Base-by-base conservation (phyloP, 768 basidiomycete species). In the Naganishia randhawae region DNA sequence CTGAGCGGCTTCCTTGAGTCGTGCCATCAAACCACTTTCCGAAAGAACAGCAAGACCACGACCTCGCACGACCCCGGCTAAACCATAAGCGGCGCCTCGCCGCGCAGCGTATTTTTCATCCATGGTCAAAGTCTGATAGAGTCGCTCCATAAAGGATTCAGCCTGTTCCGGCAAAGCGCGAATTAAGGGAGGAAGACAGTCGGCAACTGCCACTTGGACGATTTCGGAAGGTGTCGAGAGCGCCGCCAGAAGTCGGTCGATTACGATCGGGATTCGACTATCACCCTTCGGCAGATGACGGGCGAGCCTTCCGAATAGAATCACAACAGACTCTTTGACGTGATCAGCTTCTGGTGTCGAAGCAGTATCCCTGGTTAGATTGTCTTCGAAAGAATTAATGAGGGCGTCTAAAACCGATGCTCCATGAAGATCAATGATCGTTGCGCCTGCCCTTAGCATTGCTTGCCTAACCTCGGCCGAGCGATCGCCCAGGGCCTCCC, bases 71-170 rank as follows among this genome's bases (percentile, higher is more conserved):
- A 91, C 85, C 31, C 96, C 96, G 1, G 95, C 92, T 22, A 99
- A 81, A 48, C 95, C 96, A 78, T 97, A 98, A 1, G 95, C 94
- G 0, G 95, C 94, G 35, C 96, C 96, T n/a, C 95, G 86, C n/a
- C 96, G 86, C 61, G 86, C 85, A 11, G 91, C 95, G 75, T 99
- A 98, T 77, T 93, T 97, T 9, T 86, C 82, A 5, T 87, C 87
- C 55, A 86, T 84, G 69, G 90, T 86, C 19, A 97, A 83, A 37
- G 92, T 88, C 13, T 86, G 83, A 72, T 93, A 85, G 3, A 99
- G 83, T 65, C 83, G 82, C 57, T 91, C 89, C 51, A 92, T 85
- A n/a, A 99, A 82, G 1, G 84, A 81, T 17, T 88, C 83, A 29
- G 84, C 84, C 33, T 84, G 81, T 9, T 84, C 82, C 35, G 83